Conservation (phyloP, 2,329 filamentous ascomycete species). For the Byssothecium circinans region DNA sequence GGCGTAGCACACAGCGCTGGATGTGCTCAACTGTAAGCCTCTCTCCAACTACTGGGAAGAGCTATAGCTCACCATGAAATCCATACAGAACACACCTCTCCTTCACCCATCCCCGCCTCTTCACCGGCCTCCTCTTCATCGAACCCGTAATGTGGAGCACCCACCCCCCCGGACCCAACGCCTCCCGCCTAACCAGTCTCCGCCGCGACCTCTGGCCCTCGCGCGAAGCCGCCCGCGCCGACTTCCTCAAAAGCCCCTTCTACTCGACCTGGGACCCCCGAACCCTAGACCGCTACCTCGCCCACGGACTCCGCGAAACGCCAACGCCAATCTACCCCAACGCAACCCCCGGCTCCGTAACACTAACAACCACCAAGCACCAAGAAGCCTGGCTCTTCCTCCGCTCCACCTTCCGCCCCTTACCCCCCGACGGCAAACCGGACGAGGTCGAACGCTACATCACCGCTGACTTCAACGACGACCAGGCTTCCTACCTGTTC, state of each 20-base stretch:
- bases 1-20: conserved; percentile 25
- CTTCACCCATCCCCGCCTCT: conserved; percentile 22
- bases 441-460: not conserved
- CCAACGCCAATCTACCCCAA: not conserved
- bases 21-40: conserved; percentile 15
- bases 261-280: conserved; percentile 18
- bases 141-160: conserved; percentile 17
- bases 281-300: conserved; percentile 10
- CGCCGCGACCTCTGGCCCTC: conserved; percentile 20
- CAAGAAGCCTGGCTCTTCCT: conserved; percentile 25
- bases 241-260: conserved; percentile 15
- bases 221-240: conserved; percentile 11
- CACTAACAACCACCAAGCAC: conserved; percentile 19
- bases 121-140: conserved; percentile 20
- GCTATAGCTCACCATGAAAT: not conserved
- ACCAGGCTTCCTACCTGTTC: not conserved
- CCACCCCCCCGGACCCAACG: conserved; percentile 20
- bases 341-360: conserved; percentile 4
- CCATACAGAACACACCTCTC: conserved; percentile 15
- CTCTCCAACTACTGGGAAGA: not conserved
- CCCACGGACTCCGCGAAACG: conserved; percentile 11
- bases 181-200: conserved; percentile 14
- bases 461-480: not conserved
- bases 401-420: conserved; percentile 12
- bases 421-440: conserved; percentile 6